Percentiles rank a stretch among this genome's conserved stretches.
Evolutionary conservation across 495 filamentous ascomycete genomes (phyloP).

Genomic region (Cudoniella acicularis): DNA sequence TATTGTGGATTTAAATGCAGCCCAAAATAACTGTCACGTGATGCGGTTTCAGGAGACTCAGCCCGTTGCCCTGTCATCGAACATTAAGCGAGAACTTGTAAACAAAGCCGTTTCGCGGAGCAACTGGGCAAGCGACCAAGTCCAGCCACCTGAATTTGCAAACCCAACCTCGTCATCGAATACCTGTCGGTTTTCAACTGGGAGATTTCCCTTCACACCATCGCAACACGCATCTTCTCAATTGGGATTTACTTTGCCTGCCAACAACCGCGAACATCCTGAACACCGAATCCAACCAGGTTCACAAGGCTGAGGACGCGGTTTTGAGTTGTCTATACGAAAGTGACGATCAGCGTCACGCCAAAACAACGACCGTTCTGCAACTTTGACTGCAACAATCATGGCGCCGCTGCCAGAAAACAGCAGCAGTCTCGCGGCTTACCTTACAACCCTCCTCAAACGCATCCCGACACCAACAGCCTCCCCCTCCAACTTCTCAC

Average conservation of each 20-base stretch:
- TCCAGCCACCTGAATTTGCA: too few relatives aligned
- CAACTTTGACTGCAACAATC: neutral
- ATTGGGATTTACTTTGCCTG: too few relatives aligned
- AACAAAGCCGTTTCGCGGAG: too few relatives aligned
- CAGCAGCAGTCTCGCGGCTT: neutral
- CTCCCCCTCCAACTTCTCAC: constrained; percentile 8
- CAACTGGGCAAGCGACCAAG: too few relatives aligned
- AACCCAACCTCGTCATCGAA: too few relatives aligned
- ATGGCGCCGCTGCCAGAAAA: constrained; percentile 22
- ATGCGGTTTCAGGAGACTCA: too few relatives aligned
- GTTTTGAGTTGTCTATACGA: neutral
- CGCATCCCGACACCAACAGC: constrained; percentile 6
- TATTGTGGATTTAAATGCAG: too few relatives aligned
- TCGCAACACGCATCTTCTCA: neutral
- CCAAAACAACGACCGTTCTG: neutral
- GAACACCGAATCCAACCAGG: neutral
- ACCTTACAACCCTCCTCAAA: constrained; percentile 19
- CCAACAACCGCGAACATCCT: neutral
- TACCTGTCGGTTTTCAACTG: too few relatives aligned
- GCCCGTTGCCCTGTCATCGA: too few relatives aligned
- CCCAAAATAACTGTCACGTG: too few relatives aligned
- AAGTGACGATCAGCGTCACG: constrained; percentile 15
- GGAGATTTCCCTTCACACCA: too few relatives aligned
- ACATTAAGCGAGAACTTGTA: too few relatives aligned
- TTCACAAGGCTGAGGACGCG: neutral